A percentile compares a stretch with the other conserved stretches of the same genome.
phyloP scores from a whole-genome alignment of 805 yeast species.

The Nakazawaea holstii region DNA sequence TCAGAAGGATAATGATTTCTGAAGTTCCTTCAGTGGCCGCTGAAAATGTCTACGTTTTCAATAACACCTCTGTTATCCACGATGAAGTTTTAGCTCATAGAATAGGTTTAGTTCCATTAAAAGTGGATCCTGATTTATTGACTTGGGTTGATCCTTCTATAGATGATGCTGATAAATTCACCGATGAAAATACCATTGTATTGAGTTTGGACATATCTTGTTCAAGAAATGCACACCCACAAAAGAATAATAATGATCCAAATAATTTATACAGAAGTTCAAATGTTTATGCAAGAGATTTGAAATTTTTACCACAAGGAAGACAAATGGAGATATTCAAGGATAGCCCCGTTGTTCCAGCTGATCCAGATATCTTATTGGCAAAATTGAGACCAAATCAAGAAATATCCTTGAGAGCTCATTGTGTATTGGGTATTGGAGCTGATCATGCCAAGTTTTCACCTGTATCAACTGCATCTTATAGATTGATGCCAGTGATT shows the following conservation, averaged over 20 bases:
- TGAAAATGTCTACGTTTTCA: conserved; percentile 83
- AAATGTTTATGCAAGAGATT: conserved; percentile 82
- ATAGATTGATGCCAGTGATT: conserved; percentile 85
- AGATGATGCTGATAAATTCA: conserved; percentile 63
- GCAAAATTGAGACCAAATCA: conserved; percentile 97
- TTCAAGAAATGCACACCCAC: conserved; percentile 80
- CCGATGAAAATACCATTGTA: conserved; percentile 87
- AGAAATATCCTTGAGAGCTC: conserved; percentile 85
- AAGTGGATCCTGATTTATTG: conserved; percentile 83
- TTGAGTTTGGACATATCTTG: conserved; percentile 78
- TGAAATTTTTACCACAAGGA: conserved; percentile 90
- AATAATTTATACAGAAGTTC: conserved; percentile 78
- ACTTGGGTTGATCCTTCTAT: conserved; percentile 71
- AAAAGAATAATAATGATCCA: conserved; percentile 74
- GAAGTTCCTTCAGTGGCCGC: conserved; percentile 97
- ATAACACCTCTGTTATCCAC: conserved; percentile 94
- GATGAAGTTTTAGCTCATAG: conserved; percentile 97
- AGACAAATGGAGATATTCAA: conserved; percentile 71
- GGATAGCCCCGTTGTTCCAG: conserved; percentile 61
- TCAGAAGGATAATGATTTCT: conserved; percentile 93
- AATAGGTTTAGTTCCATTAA: conserved; percentile 87
- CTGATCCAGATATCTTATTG: conserved; percentile 83
- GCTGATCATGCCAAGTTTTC: conserved; percentile 96
- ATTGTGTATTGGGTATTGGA: conserved; percentile 88
- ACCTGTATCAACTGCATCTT: conserved; percentile 95